phyloP scores from a whole-genome alignment of 148 eudicot species.

The Vaccinium myrtillus region DNA sequence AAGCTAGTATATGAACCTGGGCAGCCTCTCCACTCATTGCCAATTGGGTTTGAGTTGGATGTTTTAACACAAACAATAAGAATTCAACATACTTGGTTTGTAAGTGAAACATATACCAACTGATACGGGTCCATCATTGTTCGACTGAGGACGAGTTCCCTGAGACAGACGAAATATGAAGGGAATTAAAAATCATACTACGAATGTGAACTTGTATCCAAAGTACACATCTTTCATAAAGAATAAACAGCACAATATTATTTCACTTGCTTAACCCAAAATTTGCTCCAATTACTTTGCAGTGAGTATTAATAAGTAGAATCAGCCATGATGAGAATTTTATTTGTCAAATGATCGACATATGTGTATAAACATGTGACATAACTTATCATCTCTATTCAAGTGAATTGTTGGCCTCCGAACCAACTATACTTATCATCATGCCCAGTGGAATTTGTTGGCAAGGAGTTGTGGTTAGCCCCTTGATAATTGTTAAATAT shows the following conservation, averaged over 20 bases:
- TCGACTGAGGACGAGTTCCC: constrained; percentile 19
- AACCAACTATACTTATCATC: not conserved
- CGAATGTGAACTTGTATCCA: not conserved
- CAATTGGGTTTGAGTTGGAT: too few relatives aligned
- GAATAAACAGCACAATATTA: not conserved
- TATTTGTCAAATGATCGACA: not conserved
- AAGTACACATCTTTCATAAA: not conserved
- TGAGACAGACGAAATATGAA: constrained; percentile 4
- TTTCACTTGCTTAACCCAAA: not conserved
- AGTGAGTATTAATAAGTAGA: not conserved
- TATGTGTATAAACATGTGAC: too few relatives aligned
- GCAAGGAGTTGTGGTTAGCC: not conserved
- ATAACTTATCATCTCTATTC: not conserved
- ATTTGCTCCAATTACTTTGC: not conserved
- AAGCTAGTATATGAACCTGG: too few relatives aligned
- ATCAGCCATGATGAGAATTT: not conserved
- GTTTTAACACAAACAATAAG: not conserved
- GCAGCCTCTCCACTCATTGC: too few relatives aligned
- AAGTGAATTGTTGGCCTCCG: not conserved
- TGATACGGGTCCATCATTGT: not conserved
- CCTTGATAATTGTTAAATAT: not conserved
- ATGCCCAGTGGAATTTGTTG: not conserved
- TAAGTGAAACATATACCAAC: constrained; percentile 1
- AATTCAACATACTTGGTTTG: not conserved
- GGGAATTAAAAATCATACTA: not conserved